Evolutionary conservation across 805 yeast genomes (phyloP), one percentile per base, ranked within the genome.

Genomic region (Cyberlindnera amylophila): DNA sequence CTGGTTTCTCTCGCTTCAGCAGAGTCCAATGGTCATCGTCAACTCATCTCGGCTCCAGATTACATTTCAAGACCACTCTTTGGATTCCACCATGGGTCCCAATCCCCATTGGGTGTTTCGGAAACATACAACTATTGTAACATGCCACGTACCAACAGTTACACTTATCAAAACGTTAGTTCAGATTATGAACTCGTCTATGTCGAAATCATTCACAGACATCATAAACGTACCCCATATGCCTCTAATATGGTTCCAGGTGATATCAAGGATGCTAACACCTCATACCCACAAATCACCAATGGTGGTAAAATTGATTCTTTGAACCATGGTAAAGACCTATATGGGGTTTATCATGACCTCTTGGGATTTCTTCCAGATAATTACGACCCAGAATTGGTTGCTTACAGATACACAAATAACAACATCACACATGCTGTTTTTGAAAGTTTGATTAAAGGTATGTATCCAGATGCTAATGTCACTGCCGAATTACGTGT

Each of bases 181-280:
- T 47, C 52, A 21, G 52, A 50, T 4, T 68, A 62, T 42, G 54
- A 53, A 26, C 39, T 69, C 34, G 50, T 56, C 12, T 67, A 66
- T 39, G 69, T 69, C 18, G 72, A 70, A 42, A 47, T 66, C 35
- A 56, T 69, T 18, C 75, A 70, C 46, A 64, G 74, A 27, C 74
- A 70, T 46, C 74, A 70, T 46, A 67, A 66, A 44, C 61, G 75
- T 45, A 66, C 74, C 1, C 64, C 72, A 15, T 70, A 70, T 49
- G 55, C 57, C 3, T 30, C 60, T 7, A 69, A 70, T 45, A 43
- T 60, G 24, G 56, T 64, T 27, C 69, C 71, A 29, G 50, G 55
- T 31, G 63, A 64, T 39, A 53, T 62, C 27, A 42, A 52, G 34
- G 61, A 55, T 28, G 52, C 54, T 28, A 58, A 56, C 43, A 56